Evolutionary conservation across 768 basidiomycete species (phyloP).

Genomic region (Jaapia argillacea): DNA sequence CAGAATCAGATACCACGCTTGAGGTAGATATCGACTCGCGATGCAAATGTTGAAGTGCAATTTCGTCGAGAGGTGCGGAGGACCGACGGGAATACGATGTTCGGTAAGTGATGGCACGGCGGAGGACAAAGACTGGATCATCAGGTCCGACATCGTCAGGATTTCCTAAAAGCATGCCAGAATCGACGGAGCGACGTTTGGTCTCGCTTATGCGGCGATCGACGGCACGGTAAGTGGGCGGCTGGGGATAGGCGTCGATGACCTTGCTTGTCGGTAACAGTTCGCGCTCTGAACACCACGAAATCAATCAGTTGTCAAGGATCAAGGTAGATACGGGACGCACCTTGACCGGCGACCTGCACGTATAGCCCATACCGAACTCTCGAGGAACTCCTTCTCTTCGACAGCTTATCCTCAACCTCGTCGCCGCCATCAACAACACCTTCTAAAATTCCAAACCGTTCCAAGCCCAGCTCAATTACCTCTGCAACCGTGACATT

Average conservation of each 20-base stretch:
- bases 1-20: slow-evolving; percentile 42
- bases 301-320: slow-evolving; percentile 2
- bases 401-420: slow-evolving; percentile 84
- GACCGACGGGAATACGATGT: slow-evolving; percentile 59
- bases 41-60: slow-evolving; percentile 64
- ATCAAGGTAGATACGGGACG: slow-evolving; percentile 13
- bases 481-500: slow-evolving; percentile 96
- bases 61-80: slow-evolving; percentile 75
- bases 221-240: slow-evolving; percentile 59
- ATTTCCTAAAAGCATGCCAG: slow-evolving; percentile 57
- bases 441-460: slow-evolving; percentile 94
- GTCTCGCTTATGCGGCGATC: slow-evolving; percentile 49
- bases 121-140: slow-evolving; percentile 87
- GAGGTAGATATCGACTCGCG: slow-evolving; percentile 54
- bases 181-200: slow-evolving; percentile 85
- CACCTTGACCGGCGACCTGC: slow-evolving; percentile 54
- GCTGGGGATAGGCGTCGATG: slow-evolving; percentile 71
- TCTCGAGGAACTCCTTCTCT: slow-evolving; percentile 65
- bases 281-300: slow-evolving; percentile 49
- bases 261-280: slow-evolving; percentile 74
- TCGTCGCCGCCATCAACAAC: slow-evolving; percentile 98
- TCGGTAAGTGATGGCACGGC: slow-evolving; percentile 71
- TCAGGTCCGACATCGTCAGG: slow-evolving; percentile 67
- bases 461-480: slow-evolving; percentile 83
- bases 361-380: slow-evolving; percentile 79